These are phyloP conservation scores for Sextonia rubra DNA, from an alignment of 164 flowering plant genomes.

Conservation along the genomic window DNA sequence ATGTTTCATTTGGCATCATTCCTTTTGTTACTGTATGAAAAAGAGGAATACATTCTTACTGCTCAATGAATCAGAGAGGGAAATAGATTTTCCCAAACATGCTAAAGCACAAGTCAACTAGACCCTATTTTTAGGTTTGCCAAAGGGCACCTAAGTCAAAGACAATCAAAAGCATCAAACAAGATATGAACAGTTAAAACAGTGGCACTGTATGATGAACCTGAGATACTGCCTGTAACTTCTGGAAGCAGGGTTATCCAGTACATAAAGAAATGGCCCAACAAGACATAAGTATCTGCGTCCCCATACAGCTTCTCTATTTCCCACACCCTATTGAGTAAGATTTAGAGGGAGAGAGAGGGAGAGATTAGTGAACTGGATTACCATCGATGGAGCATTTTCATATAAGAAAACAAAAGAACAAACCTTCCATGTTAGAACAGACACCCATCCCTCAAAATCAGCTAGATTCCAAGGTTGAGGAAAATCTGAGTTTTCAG, in stretches of 20 bases:
- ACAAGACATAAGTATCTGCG: conserved; percentile 76
- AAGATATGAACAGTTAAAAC: conserved; percentile 1
- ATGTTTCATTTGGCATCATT: too few relatives aligned
- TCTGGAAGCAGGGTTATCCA: conserved; percentile 72
- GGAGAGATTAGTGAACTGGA: background rate
- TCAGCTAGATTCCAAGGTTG: conserved; percentile 91
- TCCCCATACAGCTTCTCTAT: conserved; percentile 94
- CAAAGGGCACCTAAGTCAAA: background rate
- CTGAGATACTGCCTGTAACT: conserved; percentile 78
- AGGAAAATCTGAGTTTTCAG: conserved; percentile 29
- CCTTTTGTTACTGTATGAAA: too few relatives aligned
- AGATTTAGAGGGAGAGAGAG: conserved; percentile 5
- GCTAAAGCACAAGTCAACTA: too few relatives aligned
- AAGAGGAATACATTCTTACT: too few relatives aligned
- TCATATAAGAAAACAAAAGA: background rate
- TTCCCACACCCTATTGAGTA: conserved; percentile 75
- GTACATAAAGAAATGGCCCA: conserved; percentile 80
- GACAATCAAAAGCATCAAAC: background rate
- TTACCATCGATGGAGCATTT: background rate
- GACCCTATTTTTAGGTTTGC: too few relatives aligned
- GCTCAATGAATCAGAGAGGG: too few relatives aligned
- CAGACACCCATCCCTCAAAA: conserved; percentile 86
- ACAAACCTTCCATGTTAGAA: conserved; percentile 79
- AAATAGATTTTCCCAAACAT: too few relatives aligned
- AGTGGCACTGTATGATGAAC: conserved; percentile 25